phyloP scores from a whole-genome alignment of 371 early-diverging fungal species.

The Haplosporangium sp. region DNA sequence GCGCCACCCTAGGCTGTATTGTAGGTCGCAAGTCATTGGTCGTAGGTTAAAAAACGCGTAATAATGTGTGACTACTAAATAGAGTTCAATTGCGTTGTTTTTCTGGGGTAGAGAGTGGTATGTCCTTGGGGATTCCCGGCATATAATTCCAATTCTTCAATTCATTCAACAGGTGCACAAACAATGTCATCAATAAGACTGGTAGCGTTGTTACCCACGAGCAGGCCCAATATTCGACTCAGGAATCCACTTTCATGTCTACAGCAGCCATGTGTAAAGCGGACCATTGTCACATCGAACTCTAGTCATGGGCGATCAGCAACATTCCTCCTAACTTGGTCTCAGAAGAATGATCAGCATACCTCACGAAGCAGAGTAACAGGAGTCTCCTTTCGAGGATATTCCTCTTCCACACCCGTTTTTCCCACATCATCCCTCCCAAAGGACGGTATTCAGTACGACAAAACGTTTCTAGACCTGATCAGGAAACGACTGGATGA shows the following conservation, averaged over 20 bases:
- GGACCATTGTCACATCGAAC: too few relatives aligned
- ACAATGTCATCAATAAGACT: not conserved
- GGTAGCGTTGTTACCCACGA: not conserved
- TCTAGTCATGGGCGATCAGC: too few relatives aligned
- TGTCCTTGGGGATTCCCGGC: too few relatives aligned
- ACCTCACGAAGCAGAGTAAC: too few relatives aligned
- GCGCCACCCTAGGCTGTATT: too few relatives aligned
- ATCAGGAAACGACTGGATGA: slow-evolving; percentile 23
- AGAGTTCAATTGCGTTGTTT: too few relatives aligned
- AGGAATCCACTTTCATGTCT: not conserved
- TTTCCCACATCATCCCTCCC: not conserved
- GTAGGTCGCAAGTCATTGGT: too few relatives aligned
- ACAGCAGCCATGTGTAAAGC: not conserved
- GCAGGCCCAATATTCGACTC: not conserved
- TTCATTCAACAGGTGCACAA: not conserved
- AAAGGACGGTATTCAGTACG: slow-evolving; percentile 13
- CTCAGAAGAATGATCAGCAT: too few relatives aligned
- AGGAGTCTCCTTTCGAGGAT: not conserved
- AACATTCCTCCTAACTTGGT: too few relatives aligned
- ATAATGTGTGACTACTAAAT: too few relatives aligned
- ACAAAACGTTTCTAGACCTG: slow-evolving; percentile 25
- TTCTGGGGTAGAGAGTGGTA: too few relatives aligned
- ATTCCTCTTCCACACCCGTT: not conserved
- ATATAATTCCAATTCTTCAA: not conserved
- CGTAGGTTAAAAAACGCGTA: too few relatives aligned